A percentile compares a stretch with the other conserved stretches of the same genome.
phyloP scores from a whole-genome alignment of 2,329 filamentous ascomycete species.

The Metarhizium humberi region DNA sequence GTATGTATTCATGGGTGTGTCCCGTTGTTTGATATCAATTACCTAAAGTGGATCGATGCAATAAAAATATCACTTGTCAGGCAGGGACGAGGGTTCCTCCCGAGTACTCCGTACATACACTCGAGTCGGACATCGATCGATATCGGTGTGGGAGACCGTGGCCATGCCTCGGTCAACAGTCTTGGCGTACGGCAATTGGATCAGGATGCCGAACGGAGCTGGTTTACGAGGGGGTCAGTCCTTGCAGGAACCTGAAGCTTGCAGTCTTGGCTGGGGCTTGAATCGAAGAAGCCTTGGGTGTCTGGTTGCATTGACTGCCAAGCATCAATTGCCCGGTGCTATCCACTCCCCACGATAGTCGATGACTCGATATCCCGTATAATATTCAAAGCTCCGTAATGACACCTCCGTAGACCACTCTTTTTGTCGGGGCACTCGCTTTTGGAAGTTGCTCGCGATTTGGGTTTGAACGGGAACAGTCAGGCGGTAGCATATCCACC shows the following conservation, averaged over 20 bases:
- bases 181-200: too few species aligned
- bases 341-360: background rate
- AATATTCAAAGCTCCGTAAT: background rate
- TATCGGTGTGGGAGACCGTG: too few species aligned
- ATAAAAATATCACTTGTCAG: background rate
- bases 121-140: too few species aligned
- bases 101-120: background rate
- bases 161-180: too few species aligned
- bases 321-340: background rate
- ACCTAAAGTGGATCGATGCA: background rate
- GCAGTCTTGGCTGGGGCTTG: too few species aligned
- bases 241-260: too few species aligned
- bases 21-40: background rate
- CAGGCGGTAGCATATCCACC: too few species aligned
- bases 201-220: too few species aligned
- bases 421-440: background rate
- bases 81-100: background rate
- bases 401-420: background rate
- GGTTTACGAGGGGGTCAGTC: too few species aligned
- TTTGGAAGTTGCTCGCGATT: too few species aligned
- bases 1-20: background rate
- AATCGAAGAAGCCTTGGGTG: background rate
- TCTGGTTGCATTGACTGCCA: background rate
- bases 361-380: too few species aligned
- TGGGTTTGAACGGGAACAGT: too few species aligned